Percentiles rank a stretch among this genome's conserved stretches.
Conservation (phyloP, 2,329 filamentous ascomycete species). For the Thyridium curvatum region DNA sequence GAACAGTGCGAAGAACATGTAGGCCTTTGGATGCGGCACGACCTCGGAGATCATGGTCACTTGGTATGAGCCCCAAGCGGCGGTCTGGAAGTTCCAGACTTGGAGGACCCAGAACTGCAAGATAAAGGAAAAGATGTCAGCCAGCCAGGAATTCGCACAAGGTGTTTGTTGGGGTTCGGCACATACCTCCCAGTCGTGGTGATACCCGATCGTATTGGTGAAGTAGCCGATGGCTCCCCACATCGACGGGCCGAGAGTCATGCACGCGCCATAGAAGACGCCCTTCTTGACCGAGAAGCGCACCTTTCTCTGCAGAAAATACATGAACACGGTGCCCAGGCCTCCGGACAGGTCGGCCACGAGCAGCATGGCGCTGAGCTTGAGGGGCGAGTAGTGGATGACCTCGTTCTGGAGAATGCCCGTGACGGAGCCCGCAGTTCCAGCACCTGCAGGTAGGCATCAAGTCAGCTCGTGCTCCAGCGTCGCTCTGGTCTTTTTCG, state of each 20-base stretch:
- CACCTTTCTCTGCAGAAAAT: constrained; percentile 11
- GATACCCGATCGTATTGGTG: constrained; percentile 10
- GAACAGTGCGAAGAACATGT: constrained; percentile 15
- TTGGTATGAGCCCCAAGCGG: constrained; percentile 11
- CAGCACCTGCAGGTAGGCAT: constrained; percentile 8
- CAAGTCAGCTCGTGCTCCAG: too few species aligned
- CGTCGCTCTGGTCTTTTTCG: too few species aligned
- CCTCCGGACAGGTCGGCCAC: constrained; percentile 11
- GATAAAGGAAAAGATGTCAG: too few species aligned
- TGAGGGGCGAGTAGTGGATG: constrained; percentile 12
- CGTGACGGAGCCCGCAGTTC: constrained; percentile 12
- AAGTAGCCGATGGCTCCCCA: constrained; percentile 14
- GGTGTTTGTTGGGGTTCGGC: too few species aligned
- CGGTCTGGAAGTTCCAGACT: constrained; percentile 10
- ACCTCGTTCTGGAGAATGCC: constrained; percentile 14
- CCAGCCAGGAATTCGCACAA: too few species aligned
- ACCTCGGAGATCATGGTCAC: constrained; percentile 16
- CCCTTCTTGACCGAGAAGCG: constrained; percentile 13
- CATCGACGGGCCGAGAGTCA: constrained; percentile 10
- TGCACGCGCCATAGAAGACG: constrained; percentile 13
- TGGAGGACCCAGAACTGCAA: constrained; percentile 10
- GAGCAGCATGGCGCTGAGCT: constrained; percentile 11
- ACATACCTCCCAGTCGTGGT: constrained; percentile 7
- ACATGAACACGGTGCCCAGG: constrained; percentile 10
- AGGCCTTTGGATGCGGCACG: constrained; percentile 12